Conservation (phyloP, 139 green algal species). For the Coccomyxa sp. region DNA sequence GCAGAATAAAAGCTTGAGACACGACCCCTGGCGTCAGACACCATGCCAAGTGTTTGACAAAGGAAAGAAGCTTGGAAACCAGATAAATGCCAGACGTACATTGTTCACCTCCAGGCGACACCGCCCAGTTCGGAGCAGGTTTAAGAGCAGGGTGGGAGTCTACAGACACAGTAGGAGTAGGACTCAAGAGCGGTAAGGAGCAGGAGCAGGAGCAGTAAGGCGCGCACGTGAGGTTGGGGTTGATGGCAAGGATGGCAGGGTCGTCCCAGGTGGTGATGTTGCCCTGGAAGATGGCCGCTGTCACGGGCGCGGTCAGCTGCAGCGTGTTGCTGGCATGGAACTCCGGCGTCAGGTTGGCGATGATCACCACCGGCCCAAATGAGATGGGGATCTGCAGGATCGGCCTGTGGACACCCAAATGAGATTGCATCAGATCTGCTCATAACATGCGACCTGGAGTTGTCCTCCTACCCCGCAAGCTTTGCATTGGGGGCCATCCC, state of each 20-base stretch:
- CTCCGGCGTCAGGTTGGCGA: slow-evolving; percentile 4
- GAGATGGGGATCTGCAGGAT: slow-evolving; percentile 1
- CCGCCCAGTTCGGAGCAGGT: too few species aligned
- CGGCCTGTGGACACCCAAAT: not conserved
- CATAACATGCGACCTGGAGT: not conserved
- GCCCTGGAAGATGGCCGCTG: slow-evolving; percentile 8
- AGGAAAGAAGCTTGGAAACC: too few species aligned
- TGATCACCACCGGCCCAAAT: not conserved
- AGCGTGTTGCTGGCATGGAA: not conserved
- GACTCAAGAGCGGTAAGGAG: too few species aligned
- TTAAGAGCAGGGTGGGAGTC: too few species aligned
- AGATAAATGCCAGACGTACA: too few species aligned
- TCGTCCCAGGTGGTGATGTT: slow-evolving; percentile 18
- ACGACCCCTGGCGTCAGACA: too few species aligned
- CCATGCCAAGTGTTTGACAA: too few species aligned
- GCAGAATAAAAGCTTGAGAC: too few species aligned
- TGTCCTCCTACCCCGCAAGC: not conserved
- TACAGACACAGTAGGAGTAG: too few species aligned
- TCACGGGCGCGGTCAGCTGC: not conserved
- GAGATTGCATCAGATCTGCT: not conserved
- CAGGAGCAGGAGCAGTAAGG: too few species aligned
- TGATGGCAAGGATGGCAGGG: slow-evolving; percentile 7
- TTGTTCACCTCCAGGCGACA: too few species aligned
- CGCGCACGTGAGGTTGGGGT: slow-evolving; percentile 10
- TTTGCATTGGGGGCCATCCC: not conserved